These are phyloP conservation scores for Cylindrotheca fusiformis DNA, from an alignment of 108 stramenopile genomes.

Conservation along the genomic window DNA sequence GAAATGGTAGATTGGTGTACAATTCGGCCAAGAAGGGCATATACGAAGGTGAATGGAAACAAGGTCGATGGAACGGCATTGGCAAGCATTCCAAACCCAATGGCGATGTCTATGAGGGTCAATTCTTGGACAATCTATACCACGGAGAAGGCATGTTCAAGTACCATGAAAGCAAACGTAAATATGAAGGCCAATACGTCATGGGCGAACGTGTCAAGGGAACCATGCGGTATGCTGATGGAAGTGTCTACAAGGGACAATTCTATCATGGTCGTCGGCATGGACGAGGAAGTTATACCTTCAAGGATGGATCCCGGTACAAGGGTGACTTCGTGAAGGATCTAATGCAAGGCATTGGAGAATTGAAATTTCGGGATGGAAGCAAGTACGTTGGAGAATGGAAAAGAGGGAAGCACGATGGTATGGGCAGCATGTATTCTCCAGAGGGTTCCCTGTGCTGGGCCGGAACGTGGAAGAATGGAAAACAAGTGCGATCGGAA, in stretches of 20 bases:
- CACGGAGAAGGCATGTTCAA: constrained; percentile 69
- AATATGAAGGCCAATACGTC: constrained; percentile 16
- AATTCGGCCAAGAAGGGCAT: neutral
- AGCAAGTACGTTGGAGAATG: constrained; percentile 31
- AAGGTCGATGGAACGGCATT: constrained; percentile 23
- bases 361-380: constrained; percentile 26
- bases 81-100: constrained; percentile 15
- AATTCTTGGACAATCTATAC: constrained; percentile 64
- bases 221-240: constrained; percentile 29
- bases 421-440: constrained; percentile 28
- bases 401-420: constrained; percentile 28
- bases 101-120: constrained; percentile 57
- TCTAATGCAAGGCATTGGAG: constrained; percentile 25
- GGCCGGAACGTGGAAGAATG: constrained; percentile 36
- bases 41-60: constrained; percentile 26
- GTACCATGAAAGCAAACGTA: constrained; percentile 35
- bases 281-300: constrained; percentile 70
- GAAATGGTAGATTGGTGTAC: constrained; percentile 7
- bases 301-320: constrained; percentile 63
- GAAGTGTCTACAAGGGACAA: constrained; percentile 72
- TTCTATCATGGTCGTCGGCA: constrained; percentile 68
- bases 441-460: constrained; percentile 28
- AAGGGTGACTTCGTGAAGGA: constrained; percentile 45
- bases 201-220: constrained; percentile 17
- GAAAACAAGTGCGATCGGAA: constrained; percentile 20